Evolutionary conservation across 345 rosid genomes (phyloP).

Genomic region (Schrenkiella parvula): DNA sequence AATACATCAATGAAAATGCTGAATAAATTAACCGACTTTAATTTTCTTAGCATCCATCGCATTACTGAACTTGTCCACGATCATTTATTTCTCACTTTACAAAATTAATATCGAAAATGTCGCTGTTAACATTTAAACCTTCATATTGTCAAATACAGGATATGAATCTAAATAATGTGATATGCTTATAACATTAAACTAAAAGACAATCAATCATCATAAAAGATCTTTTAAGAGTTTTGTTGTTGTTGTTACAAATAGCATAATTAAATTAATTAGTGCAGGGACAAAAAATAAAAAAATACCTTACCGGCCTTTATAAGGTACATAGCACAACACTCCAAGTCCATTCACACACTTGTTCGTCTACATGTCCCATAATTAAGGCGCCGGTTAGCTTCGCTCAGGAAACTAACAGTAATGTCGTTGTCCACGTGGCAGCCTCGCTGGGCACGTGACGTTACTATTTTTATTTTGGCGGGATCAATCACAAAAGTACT

Average conservation of each 20-base stretch:
- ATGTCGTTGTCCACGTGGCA: conserved; percentile 25
- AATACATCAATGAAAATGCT: neutral
- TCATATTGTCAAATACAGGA: neutral
- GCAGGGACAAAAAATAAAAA: conserved; percentile 14
- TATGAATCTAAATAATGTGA: neutral
- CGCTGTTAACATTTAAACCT: neutral
- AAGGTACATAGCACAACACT: conserved; percentile 21
- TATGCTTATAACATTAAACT: neutral
- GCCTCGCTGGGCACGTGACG: conserved; percentile 10
- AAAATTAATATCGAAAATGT: neutral
- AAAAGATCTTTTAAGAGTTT: neutral
- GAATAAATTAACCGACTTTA: neutral
- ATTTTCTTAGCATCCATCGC: neutral
- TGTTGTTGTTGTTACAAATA: conserved; percentile 19
- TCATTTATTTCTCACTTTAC: neutral
- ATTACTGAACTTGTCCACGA: neutral
- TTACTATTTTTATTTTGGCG: conserved; percentile 2
- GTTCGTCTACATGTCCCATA: conserved; percentile 14
- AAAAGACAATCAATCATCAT: conserved; percentile 21
- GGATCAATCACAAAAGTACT: neutral
- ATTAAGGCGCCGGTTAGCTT: conserved; percentile 14
- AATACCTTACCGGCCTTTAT: conserved; percentile 21
- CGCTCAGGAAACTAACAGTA: neutral
- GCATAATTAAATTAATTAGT: conserved; percentile 15
- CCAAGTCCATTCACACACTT: conserved; percentile 26